phyloP scores from a whole-genome alignment of 495 filamentous ascomycete genomes.

The Patellaria atrata region DNA sequence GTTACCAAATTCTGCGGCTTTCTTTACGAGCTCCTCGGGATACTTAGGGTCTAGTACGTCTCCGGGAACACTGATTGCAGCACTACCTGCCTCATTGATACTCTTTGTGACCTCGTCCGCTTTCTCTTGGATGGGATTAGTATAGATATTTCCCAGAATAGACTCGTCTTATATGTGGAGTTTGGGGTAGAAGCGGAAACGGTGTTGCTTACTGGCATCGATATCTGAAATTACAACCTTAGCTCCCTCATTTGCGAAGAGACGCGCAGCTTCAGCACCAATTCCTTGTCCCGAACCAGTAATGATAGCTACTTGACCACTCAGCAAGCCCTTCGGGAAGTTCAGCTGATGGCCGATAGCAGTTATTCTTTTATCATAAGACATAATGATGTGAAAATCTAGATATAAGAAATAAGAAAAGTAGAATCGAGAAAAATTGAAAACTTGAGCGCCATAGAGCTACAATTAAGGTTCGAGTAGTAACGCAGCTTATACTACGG shows the following conservation, averaged over 20 bases:
- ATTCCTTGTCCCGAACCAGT: slow-evolving; percentile 84
- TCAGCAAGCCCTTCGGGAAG: slow-evolving; percentile 63
- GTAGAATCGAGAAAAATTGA: too few relatives aligned
- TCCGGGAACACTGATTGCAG: slow-evolving; percentile 38
- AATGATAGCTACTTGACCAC: slow-evolving; percentile 71
- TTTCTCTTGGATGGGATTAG: slow-evolving; percentile 35
- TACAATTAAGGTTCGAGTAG: too few relatives aligned
- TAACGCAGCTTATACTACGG: too few relatives aligned
- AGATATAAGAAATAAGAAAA: too few relatives aligned
- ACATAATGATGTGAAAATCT: too few relatives aligned
- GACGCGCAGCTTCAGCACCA: slow-evolving; percentile 62
- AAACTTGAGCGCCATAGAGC: too few relatives aligned
- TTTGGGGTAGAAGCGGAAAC: neutral
- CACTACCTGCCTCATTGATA: slow-evolving; percentile 38
- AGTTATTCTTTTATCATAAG: slow-evolving; percentile 22
- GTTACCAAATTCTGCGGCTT: slow-evolving; percentile 60
- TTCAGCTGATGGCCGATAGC: slow-evolving; percentile 66
- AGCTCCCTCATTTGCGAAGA: slow-evolving; percentile 78
- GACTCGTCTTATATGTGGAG: neutral
- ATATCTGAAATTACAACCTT: slow-evolving; percentile 74
- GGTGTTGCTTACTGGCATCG: slow-evolving; percentile 51
- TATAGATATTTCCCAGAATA: neutral
- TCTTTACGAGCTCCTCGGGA: slow-evolving; percentile 52
- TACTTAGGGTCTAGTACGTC: slow-evolving; percentile 57
- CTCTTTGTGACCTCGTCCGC: slow-evolving; percentile 42